Evolutionary conservation across 31 red algal genomes (phyloP).

Genomic region (Pterothamnion heteromorphum): DNA sequence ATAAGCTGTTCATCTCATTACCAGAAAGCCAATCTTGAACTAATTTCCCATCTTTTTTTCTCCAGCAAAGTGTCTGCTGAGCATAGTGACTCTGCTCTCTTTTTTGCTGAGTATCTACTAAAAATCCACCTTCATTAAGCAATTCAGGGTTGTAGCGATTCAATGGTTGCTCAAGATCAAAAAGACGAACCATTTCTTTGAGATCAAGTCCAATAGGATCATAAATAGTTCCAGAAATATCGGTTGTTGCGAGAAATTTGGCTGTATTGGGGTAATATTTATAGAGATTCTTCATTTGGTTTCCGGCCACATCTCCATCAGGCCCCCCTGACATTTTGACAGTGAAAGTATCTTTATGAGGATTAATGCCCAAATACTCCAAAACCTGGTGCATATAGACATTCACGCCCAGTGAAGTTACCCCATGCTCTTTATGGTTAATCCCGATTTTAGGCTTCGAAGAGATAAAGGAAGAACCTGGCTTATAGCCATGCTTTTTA

Average conservation of each 20-base stretch:
- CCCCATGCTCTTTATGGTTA: background rate
- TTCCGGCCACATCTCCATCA: conserved; percentile 19
- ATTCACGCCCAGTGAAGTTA: background rate
- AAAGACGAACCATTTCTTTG: background rate
- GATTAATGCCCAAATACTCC: background rate
- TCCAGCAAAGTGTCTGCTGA: no score
- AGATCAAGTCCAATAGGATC: conserved; percentile 1
- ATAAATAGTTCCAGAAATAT: background rate
- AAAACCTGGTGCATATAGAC: background rate
- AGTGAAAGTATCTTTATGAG: background rate
- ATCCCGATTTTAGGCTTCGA: background rate
- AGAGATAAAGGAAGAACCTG: background rate
- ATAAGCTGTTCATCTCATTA: background rate
- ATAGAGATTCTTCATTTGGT: background rate
- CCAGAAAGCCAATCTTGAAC: background rate
- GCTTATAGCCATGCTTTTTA: background rate
- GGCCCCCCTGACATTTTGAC: background rate
- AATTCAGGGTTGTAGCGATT: background rate
- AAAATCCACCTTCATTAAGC: background rate
- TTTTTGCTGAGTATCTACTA: background rate
- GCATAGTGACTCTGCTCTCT: no score
- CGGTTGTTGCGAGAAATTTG: background rate
- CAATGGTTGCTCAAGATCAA: background rate
- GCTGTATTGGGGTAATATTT: background rate
- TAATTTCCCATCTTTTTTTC: no score